phyloP scores from a whole-genome alignment of 371 early-diverging fungal genomes.

The Aphelidium insulamus region DNA sequence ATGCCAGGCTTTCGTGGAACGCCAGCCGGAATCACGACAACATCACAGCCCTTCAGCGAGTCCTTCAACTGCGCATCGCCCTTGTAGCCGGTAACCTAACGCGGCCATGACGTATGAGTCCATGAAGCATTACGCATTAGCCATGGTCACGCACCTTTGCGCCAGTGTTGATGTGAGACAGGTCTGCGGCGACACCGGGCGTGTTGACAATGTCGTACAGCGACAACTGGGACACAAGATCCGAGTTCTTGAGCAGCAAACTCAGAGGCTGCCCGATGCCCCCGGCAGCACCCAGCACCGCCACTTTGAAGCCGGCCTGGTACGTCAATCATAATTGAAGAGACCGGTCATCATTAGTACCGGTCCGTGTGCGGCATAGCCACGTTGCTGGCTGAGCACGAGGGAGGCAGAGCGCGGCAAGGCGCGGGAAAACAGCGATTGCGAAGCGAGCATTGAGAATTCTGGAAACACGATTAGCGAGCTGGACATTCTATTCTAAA shows the following conservation, averaged over 20 bases:
- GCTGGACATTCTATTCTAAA: no score
- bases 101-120: no score
- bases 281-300: constrained; percentile 75
- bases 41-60: constrained; percentile 62
- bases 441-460: no score
- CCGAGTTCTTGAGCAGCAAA: constrained; percentile 58
- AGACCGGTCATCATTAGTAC: no score
- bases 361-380: no score
- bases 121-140: not conserved
- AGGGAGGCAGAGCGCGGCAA: no score
- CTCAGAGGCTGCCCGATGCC: constrained; percentile 84
- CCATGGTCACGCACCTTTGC: constrained; percentile 24
- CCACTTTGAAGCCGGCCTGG: no score
- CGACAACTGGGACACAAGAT: constrained; percentile 58
- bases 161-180: constrained; percentile 87
- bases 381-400: no score
- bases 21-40: constrained; percentile 96
- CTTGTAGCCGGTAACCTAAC: constrained; percentile 62
- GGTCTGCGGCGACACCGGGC: constrained; percentile 91
- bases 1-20: constrained; percentile 98
- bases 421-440: no score
- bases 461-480: no score
- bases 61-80: constrained; percentile 61
- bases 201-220: constrained; percentile 93
- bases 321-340: no score